Conservation (phyloP, 768 basidiomycete genomes). For the Dioszegia crocea region DNA sequence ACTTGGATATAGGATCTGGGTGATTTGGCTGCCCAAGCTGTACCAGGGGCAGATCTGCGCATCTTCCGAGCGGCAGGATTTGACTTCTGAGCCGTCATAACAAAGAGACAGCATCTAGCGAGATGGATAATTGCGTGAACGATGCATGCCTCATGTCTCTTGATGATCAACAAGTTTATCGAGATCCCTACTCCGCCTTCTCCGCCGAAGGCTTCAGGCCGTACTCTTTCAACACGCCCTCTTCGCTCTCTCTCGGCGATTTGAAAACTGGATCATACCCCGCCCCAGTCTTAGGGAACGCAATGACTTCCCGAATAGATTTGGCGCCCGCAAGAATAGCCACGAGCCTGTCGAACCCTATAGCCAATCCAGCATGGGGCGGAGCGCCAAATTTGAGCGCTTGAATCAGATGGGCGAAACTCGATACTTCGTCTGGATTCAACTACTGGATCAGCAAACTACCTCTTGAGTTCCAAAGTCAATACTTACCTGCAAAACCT, state of each 20-base stretch:
- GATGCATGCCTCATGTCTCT: too few species aligned
- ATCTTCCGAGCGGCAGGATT: slow-evolving; percentile 78
- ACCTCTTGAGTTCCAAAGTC: too few species aligned
- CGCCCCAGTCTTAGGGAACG: slow-evolving; percentile 84
- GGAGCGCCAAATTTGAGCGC: slow-evolving; percentile 87
- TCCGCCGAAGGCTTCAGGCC: slow-evolving; percentile 14
- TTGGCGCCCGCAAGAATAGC: slow-evolving; percentile 78
- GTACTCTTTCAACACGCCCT: slow-evolving; percentile 41
- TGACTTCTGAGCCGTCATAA: slow-evolving; percentile 79
- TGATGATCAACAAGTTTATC: background rate
- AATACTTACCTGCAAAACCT: slow-evolving; percentile 66
- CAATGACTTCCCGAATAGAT: slow-evolving; percentile 92
- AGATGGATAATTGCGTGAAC: too few species aligned
- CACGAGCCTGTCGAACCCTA: slow-evolving; percentile 91
- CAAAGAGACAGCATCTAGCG: background rate
- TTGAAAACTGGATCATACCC: slow-evolving; percentile 84
- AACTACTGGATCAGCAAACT: too few species aligned
- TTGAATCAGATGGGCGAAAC: slow-evolving; percentile 79
- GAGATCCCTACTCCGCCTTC: background rate
- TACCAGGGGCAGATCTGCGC: slow-evolving; percentile 62
- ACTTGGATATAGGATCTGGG: slow-evolving; percentile 69
- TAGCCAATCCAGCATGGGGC: slow-evolving; percentile 89
- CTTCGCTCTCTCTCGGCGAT: slow-evolving; percentile 62
- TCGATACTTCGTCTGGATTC: slow-evolving; percentile 63
- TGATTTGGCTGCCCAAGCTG: slow-evolving; percentile 75